Percentiles rank a stretch among this genome's conserved stretches.
These are phyloP conservation scores for Pestalotiopsis sp. DNA, from an alignment of 2,329 filamentous ascomycete genomes.

Conservation along the genomic window DNA sequence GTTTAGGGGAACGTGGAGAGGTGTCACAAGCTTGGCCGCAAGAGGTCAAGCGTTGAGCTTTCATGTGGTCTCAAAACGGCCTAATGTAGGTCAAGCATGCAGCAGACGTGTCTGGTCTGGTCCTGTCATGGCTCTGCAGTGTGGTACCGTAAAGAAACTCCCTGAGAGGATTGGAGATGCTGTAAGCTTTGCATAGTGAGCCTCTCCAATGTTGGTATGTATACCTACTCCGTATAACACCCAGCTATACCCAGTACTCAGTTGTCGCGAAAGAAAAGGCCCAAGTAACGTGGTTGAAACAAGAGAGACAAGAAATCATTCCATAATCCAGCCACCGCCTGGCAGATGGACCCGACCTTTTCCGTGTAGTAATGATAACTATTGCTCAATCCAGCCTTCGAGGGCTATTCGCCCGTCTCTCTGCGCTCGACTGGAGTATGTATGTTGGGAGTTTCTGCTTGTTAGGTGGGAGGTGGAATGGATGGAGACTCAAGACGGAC, in stretches of 20 bases:
- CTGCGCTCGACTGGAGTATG: background rate
- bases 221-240: too few species aligned
- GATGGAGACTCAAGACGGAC: background rate
- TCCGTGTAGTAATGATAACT: background rate
- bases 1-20: conserved; percentile 14
- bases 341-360: background rate
- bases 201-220: too few species aligned
- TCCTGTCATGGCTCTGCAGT: background rate
- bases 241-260: too few species aligned
- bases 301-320: background rate
- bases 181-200: too few species aligned
- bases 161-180: too few species aligned
- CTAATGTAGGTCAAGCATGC: background rate
- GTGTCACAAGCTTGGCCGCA: conserved; percentile 1
- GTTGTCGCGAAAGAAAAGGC: too few species aligned
- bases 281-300: too few species aligned
- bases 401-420: background rate
- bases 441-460: background rate
- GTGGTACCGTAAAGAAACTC: too few species aligned
- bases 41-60: background rate
- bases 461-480: background rate
- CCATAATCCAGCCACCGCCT: background rate
- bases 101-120: background rate
- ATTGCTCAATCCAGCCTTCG: background rate
- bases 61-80: background rate